Conservation (phyloP, 2,329 filamentous ascomycete species). For the Colletotrichum tabaci region DNA sequence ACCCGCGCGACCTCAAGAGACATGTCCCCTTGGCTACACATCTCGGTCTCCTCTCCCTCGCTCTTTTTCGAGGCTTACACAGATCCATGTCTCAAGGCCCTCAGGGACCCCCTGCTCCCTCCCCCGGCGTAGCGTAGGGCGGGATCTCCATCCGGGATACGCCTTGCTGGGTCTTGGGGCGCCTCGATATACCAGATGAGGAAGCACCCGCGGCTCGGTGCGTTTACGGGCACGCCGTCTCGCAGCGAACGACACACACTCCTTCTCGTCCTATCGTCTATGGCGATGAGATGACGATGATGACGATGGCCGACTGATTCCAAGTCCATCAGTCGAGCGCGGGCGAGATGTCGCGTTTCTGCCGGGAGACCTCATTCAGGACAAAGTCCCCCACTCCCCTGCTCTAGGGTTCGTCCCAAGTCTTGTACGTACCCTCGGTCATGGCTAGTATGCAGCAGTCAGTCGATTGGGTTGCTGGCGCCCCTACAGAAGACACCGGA, state of each 20-base stretch:
- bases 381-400: too few species aligned
- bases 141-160: conserved; percentile 29
- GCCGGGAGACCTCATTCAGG: neutral
- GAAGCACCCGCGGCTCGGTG: conserved; percentile 2
- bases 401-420: neutral
- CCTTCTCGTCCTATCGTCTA: neutral
- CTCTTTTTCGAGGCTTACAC: conserved; percentile 12
- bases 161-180: conserved; percentile 10
- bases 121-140: neutral
- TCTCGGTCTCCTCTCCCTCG: neutral
- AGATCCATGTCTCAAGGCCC: conserved; percentile 19
- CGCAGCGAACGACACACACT: neutral
- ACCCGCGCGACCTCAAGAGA: too few species aligned
- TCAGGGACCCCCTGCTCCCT: neutral
- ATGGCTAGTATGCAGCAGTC: neutral
- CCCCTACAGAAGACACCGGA: neutral
- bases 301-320: too few species aligned
- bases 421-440: neutral
- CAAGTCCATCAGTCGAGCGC: too few species aligned
- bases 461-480: neutral
- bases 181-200: conserved; percentile 21
- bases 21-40: too few species aligned
- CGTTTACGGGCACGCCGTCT: neutral
- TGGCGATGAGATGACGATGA: neutral
- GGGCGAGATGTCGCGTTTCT: neutral